Evolutionary conservation across 805 yeast species (phyloP).

Genomic region (Wickerhamomyces canadensis): DNA sequence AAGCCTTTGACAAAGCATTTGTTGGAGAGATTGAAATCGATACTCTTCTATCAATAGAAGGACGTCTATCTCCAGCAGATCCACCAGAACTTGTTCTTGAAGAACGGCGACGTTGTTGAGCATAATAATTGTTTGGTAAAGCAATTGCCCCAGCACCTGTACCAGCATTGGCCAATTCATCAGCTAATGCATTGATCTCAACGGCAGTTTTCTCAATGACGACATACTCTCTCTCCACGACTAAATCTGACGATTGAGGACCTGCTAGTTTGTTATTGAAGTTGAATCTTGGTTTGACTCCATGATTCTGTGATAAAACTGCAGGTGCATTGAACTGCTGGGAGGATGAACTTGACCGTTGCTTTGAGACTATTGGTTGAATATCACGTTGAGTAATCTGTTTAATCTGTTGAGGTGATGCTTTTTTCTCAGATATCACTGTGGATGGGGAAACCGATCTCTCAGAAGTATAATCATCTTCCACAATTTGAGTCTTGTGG

Average conservation of each 20-base stretch:
- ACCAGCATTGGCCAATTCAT: conserved; percentile 71
- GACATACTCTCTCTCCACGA: conserved; percentile 80
- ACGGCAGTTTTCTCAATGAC: conserved; percentile 93
- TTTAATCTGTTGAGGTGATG: conserved; percentile 7
- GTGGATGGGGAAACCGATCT: neutral
- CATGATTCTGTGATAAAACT: neutral
- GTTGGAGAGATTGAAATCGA: conserved; percentile 72
- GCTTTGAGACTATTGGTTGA: conserved; percentile 15
- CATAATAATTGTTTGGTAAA: conserved; percentile 20
- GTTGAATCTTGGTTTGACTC: conserved; percentile 5
- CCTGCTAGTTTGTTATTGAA: conserved; percentile 7
- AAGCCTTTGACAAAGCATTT: conserved; percentile 81
- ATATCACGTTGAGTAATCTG: conserved; percentile 22
- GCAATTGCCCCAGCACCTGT: conserved; percentile 43
- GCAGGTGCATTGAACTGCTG: neutral
- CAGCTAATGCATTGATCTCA: conserved; percentile 93
- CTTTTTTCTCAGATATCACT: neutral
- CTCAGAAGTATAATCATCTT: conserved; percentile 12
- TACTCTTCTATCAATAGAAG: conserved; percentile 56
- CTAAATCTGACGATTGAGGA: conserved; percentile 37
- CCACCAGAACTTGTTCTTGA: conserved; percentile 44
- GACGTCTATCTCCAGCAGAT: conserved; percentile 43
- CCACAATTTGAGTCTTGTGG: conserved; percentile 10
- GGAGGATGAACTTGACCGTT: conserved; percentile 6
- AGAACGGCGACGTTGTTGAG: conserved; percentile 27